A percentile compares a stretch with the other conserved stretches of the same genome.
These are phyloP conservation scores for Ascosphaera apis DNA, from an alignment of 2,329 filamentous ascomycete genomes.

Conservation along the genomic window DNA sequence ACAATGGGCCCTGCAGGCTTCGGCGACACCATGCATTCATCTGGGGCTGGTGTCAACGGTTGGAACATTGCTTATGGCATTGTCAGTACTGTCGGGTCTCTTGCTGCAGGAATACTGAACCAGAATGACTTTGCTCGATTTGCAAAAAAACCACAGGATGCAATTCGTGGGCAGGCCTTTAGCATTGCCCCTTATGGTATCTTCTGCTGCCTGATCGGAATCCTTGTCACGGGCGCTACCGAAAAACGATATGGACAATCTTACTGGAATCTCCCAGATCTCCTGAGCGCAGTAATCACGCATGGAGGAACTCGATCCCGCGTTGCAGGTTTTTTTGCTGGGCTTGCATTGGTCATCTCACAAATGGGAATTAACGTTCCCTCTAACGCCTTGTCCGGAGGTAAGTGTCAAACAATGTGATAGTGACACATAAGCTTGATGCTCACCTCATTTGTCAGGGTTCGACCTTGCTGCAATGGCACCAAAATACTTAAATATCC, in stretches of 20 bases:
- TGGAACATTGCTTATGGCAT: slow-evolving; percentile 12
- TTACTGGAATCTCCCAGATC: slow-evolving; percentile 9
- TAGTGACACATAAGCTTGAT: background rate
- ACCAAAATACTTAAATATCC: slow-evolving; percentile 32
- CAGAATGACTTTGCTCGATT: slow-evolving; percentile 14
- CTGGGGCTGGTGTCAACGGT: slow-evolving; percentile 2
- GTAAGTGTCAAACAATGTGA: slow-evolving; percentile 20
- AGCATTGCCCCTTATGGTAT: slow-evolving; percentile 8
- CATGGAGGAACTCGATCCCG: slow-evolving; percentile 8
- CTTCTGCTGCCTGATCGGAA: slow-evolving; percentile 9
- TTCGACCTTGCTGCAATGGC: slow-evolving; percentile 32
- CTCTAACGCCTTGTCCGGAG: slow-evolving; percentile 16
- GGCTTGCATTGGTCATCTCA: slow-evolving; percentile 20
- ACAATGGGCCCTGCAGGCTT: slow-evolving; percentile 22
- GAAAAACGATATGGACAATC: slow-evolving; percentile 10
- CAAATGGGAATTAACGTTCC: slow-evolving; percentile 9
- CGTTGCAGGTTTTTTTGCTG: slow-evolving; percentile 25
- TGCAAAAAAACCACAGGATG: slow-evolving; percentile 8
- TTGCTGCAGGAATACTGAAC: slow-evolving; percentile 12
- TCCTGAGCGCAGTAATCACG: slow-evolving; percentile 8
- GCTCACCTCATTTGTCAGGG: slow-evolving; percentile 13
- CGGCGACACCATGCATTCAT: slow-evolving; percentile 11
- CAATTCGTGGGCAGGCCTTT: slow-evolving; percentile 9
- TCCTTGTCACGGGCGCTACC: slow-evolving; percentile 11
- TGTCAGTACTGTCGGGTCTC: slow-evolving; percentile 12